Percentiles rank a stretch among this genome's conserved stretches.
phyloP scores from a whole-genome alignment of 345 rosid genomes.

The Mangifera indica region DNA sequence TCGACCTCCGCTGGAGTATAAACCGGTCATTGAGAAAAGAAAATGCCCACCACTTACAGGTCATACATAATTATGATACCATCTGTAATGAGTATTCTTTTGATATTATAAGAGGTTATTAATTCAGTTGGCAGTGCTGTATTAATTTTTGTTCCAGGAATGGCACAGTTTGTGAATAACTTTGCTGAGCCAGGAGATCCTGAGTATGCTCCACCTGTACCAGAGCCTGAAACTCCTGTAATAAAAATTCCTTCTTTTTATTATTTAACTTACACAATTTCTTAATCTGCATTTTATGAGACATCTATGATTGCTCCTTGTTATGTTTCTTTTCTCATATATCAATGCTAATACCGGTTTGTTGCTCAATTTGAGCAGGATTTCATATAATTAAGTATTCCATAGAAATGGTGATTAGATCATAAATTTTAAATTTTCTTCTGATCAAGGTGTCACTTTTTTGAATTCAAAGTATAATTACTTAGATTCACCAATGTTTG shows the following conservation, averaged over 20 bases:
- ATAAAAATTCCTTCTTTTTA: not conserved
- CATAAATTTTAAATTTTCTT: not conserved
- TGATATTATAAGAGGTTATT: not conserved
- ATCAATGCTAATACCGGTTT: not conserved
- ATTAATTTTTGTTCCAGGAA: slow-evolving; percentile 43
- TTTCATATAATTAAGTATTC: too few relatives aligned
- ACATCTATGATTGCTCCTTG: not conserved
- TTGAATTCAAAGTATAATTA: not conserved
- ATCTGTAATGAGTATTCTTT: not conserved
- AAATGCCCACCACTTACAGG: slow-evolving; percentile 83
- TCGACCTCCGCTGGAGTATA: slow-evolving; percentile 79
- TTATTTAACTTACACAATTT: too few relatives aligned
- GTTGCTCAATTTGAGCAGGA: not conserved
- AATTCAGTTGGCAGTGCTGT: not conserved
- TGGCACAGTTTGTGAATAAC: slow-evolving; percentile 76
- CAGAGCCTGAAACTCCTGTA: slow-evolving; percentile 82
- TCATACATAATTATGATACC: slow-evolving; percentile 15
- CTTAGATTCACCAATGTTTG: not conserved
- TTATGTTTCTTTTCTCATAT: not conserved
- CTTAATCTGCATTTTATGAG: not conserved
- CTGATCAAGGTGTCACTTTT: not conserved
- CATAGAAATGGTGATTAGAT: not conserved
- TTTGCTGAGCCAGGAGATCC: slow-evolving; percentile 92
- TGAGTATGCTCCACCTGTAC: slow-evolving; percentile 83
- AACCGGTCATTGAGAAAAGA: slow-evolving; percentile 86